These are phyloP conservation scores for Pseudogymnoascus sp. DNA, from an alignment of 2,329 filamentous ascomycete genomes.

Conservation along the genomic window DNA sequence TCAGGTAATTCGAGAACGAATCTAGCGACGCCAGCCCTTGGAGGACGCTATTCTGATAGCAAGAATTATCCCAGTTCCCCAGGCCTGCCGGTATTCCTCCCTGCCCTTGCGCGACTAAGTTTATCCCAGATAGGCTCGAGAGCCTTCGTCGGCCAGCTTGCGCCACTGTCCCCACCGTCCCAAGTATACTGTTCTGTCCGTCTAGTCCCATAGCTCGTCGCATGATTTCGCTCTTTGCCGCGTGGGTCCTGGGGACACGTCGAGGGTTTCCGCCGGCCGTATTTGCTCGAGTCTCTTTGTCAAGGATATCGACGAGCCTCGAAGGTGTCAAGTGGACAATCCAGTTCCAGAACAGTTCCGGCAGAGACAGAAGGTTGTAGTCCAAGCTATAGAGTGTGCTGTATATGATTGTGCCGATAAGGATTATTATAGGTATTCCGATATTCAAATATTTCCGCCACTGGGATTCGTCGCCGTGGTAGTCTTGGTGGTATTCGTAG, in stretches of 20 bases:
- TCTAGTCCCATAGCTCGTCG: conserved; percentile 54
- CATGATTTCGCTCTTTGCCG: conserved; percentile 57
- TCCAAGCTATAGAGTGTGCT: conserved; percentile 23
- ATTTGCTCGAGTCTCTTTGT: conserved; percentile 27
- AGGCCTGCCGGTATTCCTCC: conserved; percentile 54
- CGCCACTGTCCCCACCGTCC: conserved; percentile 48
- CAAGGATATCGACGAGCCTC: conserved; percentile 46
- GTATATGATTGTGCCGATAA: conserved; percentile 22
- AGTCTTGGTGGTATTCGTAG: conserved; percentile 27
- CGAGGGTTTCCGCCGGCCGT: conserved; percentile 10
- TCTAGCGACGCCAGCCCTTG: conserved; percentile 72
- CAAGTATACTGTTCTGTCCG: conserved; percentile 30
- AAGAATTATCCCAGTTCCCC: conserved; percentile 90
- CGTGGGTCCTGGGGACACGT: conserved; percentile 35
- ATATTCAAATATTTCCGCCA: conserved; percentile 11
- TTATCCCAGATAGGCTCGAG: conserved; percentile 34
- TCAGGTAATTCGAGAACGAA: conserved; percentile 59
- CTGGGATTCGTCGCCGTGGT: conserved; percentile 14
- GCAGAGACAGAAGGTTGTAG: conserved; percentile 32
- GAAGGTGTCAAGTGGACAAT: conserved; percentile 50
- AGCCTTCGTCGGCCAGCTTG: conserved; percentile 49
- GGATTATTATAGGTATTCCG: conserved; percentile 21
- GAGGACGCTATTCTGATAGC: conserved; percentile 94
- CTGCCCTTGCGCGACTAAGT: conserved; percentile 32
- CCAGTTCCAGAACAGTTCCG: conserved; percentile 50